phyloP scores from a whole-genome alignment of 1,284 basidiomycete genomes.

The Veloporphyrellus conicus region DNA sequence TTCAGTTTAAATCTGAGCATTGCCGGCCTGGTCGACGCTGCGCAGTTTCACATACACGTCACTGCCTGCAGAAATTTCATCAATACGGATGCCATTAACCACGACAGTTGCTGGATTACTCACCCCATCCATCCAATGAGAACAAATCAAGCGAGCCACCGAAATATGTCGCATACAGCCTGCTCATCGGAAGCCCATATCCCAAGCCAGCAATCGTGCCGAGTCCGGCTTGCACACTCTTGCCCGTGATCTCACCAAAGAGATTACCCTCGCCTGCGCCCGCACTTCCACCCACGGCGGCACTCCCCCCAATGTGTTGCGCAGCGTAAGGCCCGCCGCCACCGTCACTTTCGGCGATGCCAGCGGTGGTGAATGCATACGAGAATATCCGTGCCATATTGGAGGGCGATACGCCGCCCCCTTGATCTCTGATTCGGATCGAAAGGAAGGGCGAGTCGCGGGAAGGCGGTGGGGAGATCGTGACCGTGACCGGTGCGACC shows the following conservation, averaged over 20 bases:
- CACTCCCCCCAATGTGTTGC: constrained; percentile 66
- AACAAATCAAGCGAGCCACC: constrained; percentile 74
- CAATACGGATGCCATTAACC: not conserved
- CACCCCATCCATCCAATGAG: constrained; percentile 78
- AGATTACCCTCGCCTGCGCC: constrained; percentile 52
- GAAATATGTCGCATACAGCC: constrained; percentile 77
- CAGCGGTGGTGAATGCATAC: constrained; percentile 82
- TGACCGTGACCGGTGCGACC: constrained; percentile 67
- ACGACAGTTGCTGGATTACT: constrained; percentile 18
- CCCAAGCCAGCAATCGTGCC: constrained; percentile 71
- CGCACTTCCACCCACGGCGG: constrained; percentile 50
- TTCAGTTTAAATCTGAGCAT: constrained; percentile 38
- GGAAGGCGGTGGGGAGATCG: constrained; percentile 58
- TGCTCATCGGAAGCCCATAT: constrained; percentile 83
- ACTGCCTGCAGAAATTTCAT: constrained; percentile 43
- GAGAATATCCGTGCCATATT: constrained; percentile 81
- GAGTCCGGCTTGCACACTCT: constrained; percentile 66
- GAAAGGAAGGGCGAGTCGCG: constrained; percentile 54
- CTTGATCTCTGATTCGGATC: constrained; percentile 79
- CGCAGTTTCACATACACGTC: constrained; percentile 75
- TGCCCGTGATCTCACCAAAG: constrained; percentile 71
- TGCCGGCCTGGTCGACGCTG: constrained; percentile 65
- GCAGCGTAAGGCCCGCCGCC: constrained; percentile 67
- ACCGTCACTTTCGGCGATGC: constrained; percentile 39
- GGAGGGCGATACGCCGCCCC: constrained; percentile 74